A percentile compares a stretch with the other conserved stretches of the same genome.
These are phyloP conservation scores for Pleurozium schreberi DNA, from an alignment of 225 moss, liverwort and hornwort species.

Conservation along the genomic window DNA sequence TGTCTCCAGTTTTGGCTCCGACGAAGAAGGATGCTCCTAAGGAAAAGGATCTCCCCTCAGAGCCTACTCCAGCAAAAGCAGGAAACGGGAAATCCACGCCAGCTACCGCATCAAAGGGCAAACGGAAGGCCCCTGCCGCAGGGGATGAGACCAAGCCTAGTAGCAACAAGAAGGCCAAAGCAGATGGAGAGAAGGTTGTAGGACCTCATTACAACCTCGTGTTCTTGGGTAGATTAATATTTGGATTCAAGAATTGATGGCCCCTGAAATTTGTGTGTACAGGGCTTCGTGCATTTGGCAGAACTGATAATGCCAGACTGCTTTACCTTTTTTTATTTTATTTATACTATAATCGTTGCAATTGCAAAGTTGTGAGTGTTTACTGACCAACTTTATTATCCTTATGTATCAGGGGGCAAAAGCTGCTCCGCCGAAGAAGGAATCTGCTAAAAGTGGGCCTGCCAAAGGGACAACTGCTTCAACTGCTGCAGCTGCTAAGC, in stretches of 20 bases:
- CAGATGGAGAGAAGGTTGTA: slow-evolving; percentile 41
- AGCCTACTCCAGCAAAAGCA: slow-evolving; percentile 63
- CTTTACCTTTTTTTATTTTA: not conserved
- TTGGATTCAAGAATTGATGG: not conserved
- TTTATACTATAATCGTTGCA: not conserved
- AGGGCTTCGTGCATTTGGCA: not conserved
- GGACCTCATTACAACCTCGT: not conserved
- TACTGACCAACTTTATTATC: not conserved
- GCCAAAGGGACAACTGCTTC: slow-evolving; percentile 27
- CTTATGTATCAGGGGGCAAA: slow-evolving; percentile 36
- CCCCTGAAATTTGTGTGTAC: not conserved
- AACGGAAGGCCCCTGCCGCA: slow-evolving; percentile 42
- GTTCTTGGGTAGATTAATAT: not conserved
- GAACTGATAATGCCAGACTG: not conserved
- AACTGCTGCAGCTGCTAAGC: slow-evolving; percentile 22
- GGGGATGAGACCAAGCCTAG: slow-evolving; percentile 50
- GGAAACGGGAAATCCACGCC: slow-evolving; percentile 40
- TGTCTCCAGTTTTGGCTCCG: slow-evolving; percentile 93
- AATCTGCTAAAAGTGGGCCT: slow-evolving; percentile 35
- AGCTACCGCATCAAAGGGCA: slow-evolving; percentile 55
- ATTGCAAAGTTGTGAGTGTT: not conserved
- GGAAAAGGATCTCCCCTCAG: slow-evolving; percentile 79
- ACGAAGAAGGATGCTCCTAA: slow-evolving; percentile 83
- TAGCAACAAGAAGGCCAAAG: slow-evolving; percentile 67
- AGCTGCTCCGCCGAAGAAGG: slow-evolving; percentile 38